Conservation (phyloP, 305 asterid genomes). For the Fraxinus xanthoxyloides region DNA sequence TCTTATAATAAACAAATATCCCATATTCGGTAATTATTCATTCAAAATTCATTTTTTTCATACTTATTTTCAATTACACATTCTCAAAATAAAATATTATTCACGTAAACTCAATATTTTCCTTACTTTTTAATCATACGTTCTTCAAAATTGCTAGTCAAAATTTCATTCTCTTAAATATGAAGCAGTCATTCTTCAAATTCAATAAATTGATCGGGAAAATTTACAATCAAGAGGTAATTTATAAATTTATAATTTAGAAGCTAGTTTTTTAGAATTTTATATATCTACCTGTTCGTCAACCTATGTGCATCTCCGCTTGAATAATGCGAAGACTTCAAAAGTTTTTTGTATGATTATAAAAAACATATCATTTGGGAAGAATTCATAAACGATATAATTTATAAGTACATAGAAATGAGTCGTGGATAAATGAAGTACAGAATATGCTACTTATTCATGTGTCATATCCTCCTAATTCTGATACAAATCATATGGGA, state of each 20-base stretch:
- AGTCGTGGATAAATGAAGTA: background rate
- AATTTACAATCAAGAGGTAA: too few species aligned
- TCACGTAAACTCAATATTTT: too few species aligned
- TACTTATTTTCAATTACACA: too few species aligned
- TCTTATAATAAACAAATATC: background rate
- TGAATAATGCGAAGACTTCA: background rate
- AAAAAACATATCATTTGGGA: background rate
- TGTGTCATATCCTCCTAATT: background rate
- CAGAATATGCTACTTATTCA: background rate
- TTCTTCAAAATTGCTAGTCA: too few species aligned
- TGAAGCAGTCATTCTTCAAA: too few species aligned
- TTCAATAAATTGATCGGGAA: too few species aligned
- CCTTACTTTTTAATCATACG: too few species aligned
- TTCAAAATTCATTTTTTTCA: too few species aligned
- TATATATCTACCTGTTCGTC: background rate
- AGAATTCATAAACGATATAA: background rate
- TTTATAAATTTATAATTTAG: too few species aligned
- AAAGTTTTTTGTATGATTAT: background rate
- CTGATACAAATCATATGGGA: background rate
- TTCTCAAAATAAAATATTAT: too few species aligned
- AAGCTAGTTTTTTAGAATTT: background rate
- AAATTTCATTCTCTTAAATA: background rate
- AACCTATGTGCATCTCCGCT: background rate
- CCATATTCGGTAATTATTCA: too few species aligned
- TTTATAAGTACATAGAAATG: background rate